Percentiles rank a stretch among this genome's conserved stretches.
Evolutionary conservation across 139 green algal genomes (phyloP).

Genomic region (Astrephomene gubernaculifera): DNA sequence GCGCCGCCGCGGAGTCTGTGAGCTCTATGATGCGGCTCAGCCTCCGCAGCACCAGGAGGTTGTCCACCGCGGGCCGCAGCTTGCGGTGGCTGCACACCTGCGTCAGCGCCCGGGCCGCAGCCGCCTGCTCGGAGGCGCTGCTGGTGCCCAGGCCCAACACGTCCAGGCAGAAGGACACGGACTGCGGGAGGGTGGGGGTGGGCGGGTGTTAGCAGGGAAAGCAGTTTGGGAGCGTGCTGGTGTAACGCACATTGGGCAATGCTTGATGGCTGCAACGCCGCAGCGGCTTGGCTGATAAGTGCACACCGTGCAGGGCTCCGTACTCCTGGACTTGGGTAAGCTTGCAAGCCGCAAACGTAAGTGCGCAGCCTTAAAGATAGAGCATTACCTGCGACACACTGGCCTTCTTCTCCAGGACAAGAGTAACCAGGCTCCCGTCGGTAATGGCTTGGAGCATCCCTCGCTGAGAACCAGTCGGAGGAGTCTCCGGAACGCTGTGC

Average conservation of each 20-base stretch:
- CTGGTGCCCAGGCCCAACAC: slow-evolving; percentile 16
- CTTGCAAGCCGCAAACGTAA: neutral
- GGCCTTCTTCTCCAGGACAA: neutral
- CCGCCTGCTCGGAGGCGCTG: neutral
- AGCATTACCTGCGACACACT: neutral
- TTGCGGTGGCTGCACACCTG: slow-evolving; percentile 4
- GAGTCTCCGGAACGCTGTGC: too few species aligned
- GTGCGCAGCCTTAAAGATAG: neutral
- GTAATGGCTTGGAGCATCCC: neutral
- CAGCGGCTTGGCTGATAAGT: neutral
- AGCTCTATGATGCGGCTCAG: slow-evolving; percentile 26
- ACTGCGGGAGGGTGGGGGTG: too few species aligned
- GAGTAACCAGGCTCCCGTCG: neutral
- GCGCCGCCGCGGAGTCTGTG: neutral
- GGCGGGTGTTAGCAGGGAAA: neutral
- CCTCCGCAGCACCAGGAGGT: slow-evolving; percentile 18
- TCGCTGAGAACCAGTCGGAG: too few species aligned
- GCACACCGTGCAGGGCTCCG: neutral
- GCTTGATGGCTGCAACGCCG: neutral
- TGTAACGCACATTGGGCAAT: neutral
- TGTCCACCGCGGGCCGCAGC: slow-evolving; percentile 21
- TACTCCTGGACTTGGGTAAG: neutral
- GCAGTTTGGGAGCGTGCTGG: neutral
- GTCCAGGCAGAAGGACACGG: slow-evolving; percentile 8
- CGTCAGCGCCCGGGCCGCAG: neutral